Evolutionary conservation across 768 basidiomycete genomes (phyloP).

Genomic region (Lyophyllum decastes): DNA sequence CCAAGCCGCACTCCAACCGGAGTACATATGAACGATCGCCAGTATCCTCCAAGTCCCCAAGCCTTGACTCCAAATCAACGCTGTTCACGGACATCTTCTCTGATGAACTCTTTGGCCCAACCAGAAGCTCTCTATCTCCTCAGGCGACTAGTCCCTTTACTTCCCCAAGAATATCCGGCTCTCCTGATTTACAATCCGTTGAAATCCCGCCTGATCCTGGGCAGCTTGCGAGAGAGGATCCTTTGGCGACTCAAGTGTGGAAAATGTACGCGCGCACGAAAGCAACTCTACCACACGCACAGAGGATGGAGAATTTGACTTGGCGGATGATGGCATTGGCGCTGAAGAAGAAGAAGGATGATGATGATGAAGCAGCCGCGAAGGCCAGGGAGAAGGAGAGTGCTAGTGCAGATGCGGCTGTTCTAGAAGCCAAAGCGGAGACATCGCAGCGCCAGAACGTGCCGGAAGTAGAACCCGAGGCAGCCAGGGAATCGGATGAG

Average conservation of each 20-base stretch:
- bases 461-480: slow-evolving; percentile 19
- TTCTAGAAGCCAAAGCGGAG: slow-evolving; percentile 17
- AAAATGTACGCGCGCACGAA: slow-evolving; percentile 93
- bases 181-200: slow-evolving; percentile 60
- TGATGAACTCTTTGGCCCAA: slow-evolving; percentile 60
- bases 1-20: slow-evolving; percentile 31
- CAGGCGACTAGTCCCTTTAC: slow-evolving; percentile 56
- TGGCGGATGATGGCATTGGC: slow-evolving; percentile 99
- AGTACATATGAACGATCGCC: slow-evolving; percentile 32
- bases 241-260: slow-evolving; percentile 95
- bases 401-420: slow-evolving; percentile 5
- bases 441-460: slow-evolving; percentile 19
- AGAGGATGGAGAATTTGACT: slow-evolving; percentile 96
- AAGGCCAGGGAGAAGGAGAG: slow-evolving; percentile 20
- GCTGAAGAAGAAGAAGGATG: slow-evolving; percentile 84
- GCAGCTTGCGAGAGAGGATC: slow-evolving; percentile 78
- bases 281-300: slow-evolving; percentile 86
- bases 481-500: slow-evolving; percentile 39
- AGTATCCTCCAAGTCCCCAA: slow-evolving; percentile 45
- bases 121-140: slow-evolving; percentile 37
- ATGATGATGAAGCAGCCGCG: slow-evolving; percentile 46
- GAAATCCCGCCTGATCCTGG: slow-evolving; percentile 56
- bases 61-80: slow-evolving; percentile 57
- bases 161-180: slow-evolving; percentile 67
- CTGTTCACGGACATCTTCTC: slow-evolving; percentile 71